Conservation (phyloP, 352 stramenopile species). For the Globisporangium solare region DNA sequence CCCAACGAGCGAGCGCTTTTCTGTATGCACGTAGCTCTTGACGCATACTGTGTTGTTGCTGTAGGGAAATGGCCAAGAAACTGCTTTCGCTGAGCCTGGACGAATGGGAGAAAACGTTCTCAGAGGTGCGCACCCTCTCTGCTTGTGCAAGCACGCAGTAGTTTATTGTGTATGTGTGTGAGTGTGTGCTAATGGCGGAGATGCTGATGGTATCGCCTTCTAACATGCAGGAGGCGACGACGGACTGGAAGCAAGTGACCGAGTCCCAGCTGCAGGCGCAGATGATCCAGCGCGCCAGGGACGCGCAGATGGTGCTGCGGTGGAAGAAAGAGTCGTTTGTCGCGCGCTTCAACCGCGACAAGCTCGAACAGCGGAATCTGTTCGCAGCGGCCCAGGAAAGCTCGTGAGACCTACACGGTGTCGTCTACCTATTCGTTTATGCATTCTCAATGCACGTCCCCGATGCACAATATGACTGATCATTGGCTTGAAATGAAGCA, state of each 20-base stretch:
- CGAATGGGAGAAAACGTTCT: slow-evolving; percentile 58
- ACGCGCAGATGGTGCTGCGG: slow-evolving; percentile 33
- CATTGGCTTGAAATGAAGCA: no score
- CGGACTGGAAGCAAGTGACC: slow-evolving; percentile 56
- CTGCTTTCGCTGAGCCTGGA: slow-evolving; percentile 44
- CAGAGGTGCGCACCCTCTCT: slow-evolving; percentile 20
- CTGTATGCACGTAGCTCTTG: no score
- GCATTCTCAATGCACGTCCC: no score
- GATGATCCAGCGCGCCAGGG: slow-evolving; percentile 52
- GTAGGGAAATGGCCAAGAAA: slow-evolving; percentile 57
- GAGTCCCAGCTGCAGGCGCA: slow-evolving; percentile 46
- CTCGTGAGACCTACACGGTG: neutral
- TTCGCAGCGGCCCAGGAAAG: slow-evolving; percentile 1
- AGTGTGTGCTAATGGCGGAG: neutral
- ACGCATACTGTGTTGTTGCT: neutral
- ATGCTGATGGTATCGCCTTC: no score
- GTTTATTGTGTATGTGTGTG: no score
- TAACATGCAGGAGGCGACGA: slow-evolving; percentile 35
- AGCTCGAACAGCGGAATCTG: slow-evolving; percentile 47
- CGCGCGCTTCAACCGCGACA: slow-evolving; percentile 71
- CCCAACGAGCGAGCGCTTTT: no score
- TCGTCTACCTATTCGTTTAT: no score
- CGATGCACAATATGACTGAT: no score
- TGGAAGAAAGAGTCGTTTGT: slow-evolving; percentile 86
- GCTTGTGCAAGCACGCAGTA: neutral